Evolutionary conservation across 2,329 filamentous ascomycete species (phyloP).

Genomic region (Fusarium odoratissimum): DNA sequence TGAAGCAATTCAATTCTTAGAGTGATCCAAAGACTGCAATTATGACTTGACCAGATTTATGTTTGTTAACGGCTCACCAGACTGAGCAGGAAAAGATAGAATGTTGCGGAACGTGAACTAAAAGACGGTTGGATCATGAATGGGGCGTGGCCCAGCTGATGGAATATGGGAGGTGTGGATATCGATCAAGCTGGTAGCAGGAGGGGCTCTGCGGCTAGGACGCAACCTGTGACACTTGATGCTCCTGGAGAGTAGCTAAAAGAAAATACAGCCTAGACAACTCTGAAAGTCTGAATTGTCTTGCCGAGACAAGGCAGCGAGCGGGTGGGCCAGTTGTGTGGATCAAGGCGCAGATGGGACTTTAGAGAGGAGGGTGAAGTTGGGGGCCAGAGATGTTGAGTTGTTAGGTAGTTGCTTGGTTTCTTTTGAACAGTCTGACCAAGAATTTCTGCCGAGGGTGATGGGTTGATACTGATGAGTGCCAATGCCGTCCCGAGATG

Average conservation of each 20-base stretch:
- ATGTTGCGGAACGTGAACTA: neutral
- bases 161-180: constrained; percentile 31
- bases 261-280: constrained; percentile 4
- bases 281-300: constrained; percentile 3
- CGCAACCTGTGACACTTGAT: constrained; percentile 36
- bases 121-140: constrained; percentile 27
- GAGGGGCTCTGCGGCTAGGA: constrained; percentile 42
- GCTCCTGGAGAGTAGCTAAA: constrained; percentile 12
- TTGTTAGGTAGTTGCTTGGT: neutral
- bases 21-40: neutral
- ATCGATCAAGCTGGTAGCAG: constrained; percentile 23
- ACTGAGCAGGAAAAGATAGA: constrained; percentile 11
- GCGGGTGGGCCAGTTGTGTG: constrained; percentile 36
- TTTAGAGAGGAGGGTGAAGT: constrained; percentile 17
- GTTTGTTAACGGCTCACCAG: neutral
- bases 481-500: constrained; percentile 4
- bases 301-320: constrained; percentile 30
- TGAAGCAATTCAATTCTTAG: neutral
- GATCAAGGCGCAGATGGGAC: constrained; percentile 28
- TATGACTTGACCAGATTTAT: neutral
- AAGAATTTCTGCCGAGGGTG: neutral
- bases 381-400: constrained; percentile 24
- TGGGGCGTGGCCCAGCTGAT: constrained; percentile 26
- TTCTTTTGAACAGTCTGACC: constrained; percentile 9
- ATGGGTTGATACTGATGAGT: neutral